Evolutionary conservation across 2,329 filamentous ascomycete species (phyloP).

Genomic region (Biscogniauxia mediterranea): DNA sequence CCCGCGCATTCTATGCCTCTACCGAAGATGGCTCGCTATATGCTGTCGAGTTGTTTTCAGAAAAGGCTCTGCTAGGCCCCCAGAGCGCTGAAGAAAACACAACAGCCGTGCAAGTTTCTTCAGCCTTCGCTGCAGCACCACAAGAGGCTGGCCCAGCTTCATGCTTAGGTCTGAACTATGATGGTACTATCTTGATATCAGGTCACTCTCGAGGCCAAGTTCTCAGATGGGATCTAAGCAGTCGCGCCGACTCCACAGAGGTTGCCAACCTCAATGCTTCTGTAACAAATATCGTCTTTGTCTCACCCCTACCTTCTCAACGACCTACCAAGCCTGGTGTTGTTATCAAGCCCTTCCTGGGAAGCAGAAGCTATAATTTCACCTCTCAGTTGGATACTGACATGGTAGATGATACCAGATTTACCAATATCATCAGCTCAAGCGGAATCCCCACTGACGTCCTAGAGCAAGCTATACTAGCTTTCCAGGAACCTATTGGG

Average conservation of each 20-base stretch:
- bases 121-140: conserved; percentile 56
- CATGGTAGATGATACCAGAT: conserved; percentile 39
- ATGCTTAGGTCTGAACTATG: conserved; percentile 74
- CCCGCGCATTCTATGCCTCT: conserved; percentile 77
- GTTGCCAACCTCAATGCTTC: conserved; percentile 74
- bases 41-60: conserved; percentile 68
- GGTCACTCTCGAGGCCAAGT: conserved; percentile 81
- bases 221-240: conserved; percentile 75
- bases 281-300: conserved; percentile 77
- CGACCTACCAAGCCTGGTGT: conserved; percentile 50
- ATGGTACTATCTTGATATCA: conserved; percentile 75
- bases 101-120: conserved; percentile 55
- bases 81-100: conserved; percentile 52
- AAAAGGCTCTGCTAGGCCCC: conserved; percentile 54
- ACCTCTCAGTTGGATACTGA: conserved; percentile 59
- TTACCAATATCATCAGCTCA: conserved; percentile 44
- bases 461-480: conserved; percentile 50
- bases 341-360: conserved; percentile 79
- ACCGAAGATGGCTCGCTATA: conserved; percentile 80
- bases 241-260: conserved; percentile 64
- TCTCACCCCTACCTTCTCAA: conserved; percentile 57
- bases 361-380: conserved; percentile 62
- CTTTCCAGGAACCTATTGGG: conserved; percentile 39
- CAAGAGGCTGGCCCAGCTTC: conserved; percentile 64
- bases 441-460: conserved; percentile 47